A percentile compares a stretch with the other conserved stretches of the same genome.
These are phyloP conservation scores for Myxozyma nipponensis DNA, from an alignment of 805 yeast species.

Conservation along the genomic window DNA sequence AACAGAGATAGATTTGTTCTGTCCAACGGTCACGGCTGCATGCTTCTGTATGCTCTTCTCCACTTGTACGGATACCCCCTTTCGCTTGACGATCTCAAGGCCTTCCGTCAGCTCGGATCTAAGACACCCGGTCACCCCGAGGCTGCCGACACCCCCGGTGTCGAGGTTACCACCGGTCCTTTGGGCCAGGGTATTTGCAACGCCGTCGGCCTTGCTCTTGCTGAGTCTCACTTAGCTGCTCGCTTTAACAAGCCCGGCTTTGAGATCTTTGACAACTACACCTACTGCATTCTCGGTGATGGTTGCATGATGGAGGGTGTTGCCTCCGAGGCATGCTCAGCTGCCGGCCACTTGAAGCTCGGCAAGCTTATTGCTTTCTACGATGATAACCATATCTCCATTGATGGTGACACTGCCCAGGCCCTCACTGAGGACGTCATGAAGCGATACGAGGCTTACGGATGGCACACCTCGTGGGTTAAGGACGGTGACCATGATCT, in stretches of 20 bases:
- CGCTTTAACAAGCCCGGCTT: conserved; percentile 85
- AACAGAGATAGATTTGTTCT: conserved; percentile 94
- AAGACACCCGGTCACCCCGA: conserved; percentile 99
- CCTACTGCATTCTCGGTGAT: conserved; percentile 85
- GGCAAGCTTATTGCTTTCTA: conserved; percentile 91
- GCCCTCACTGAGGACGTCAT: conserved; percentile 93
- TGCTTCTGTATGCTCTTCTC: conserved; percentile 77
- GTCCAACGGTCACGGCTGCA: conserved; percentile 93
- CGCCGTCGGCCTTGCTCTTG: conserved; percentile 96
- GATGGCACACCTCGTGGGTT: conserved; percentile 84
- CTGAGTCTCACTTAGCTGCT: conserved; percentile 88
- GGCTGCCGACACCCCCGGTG: conserved; percentile 74
- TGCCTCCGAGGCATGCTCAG: conserved; percentile 85
- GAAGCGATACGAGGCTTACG: conserved; percentile 83
- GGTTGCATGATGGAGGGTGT: conserved; percentile 99
- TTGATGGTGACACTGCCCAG: conserved; percentile 85
- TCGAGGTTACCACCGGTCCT: conserved; percentile 96
- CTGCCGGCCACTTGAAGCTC: conserved; percentile 94
- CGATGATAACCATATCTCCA: conserved; percentile 95
- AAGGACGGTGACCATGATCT: conserved; percentile 77
- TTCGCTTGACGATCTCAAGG: conserved; percentile 78
- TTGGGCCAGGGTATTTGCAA: conserved; percentile 96
- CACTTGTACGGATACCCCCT: conserved; percentile 81
- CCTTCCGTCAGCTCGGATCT: conserved; percentile 84
- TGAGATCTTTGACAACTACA: conserved; percentile 67